phyloP scores from a whole-genome alignment of 1,139 yeast species.

The Nakaseomyces kungkrabaensis region DNA sequence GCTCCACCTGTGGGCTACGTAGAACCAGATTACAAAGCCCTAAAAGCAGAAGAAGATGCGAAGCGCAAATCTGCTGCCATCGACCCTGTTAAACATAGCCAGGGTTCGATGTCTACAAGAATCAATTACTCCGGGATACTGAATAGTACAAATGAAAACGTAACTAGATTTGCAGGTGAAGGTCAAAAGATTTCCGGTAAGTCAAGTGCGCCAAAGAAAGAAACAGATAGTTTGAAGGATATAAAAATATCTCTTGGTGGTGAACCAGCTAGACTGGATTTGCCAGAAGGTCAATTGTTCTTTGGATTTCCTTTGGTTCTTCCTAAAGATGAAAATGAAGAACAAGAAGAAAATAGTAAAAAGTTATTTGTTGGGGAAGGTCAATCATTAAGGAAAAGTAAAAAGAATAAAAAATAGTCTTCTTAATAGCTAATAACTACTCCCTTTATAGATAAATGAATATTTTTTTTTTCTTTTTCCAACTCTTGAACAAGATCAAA shows the following conservation, averaged over 20 bases:
- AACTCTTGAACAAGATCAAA: too few species aligned
- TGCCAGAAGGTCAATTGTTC: constrained; percentile 81
- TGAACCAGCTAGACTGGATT: constrained; percentile 58
- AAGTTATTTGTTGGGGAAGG: constrained; percentile 50
- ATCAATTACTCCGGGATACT: constrained; percentile 60
- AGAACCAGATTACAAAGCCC: constrained; percentile 56
- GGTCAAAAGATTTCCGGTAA: constrained; percentile 74
- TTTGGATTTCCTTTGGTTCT: constrained; percentile 87
- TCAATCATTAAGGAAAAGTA: constrained; percentile 58
- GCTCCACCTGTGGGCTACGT: constrained; percentile 99
- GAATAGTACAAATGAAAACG: constrained; percentile 31
- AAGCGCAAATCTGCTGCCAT: constrained; percentile 10
- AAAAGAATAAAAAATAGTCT: constrained; percentile 46
- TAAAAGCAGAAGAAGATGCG: constrained; percentile 13
- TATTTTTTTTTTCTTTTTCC: too few species aligned
- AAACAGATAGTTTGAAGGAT: constrained; percentile 13
- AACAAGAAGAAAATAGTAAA: constrained; percentile 32
- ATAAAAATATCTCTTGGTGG: constrained; percentile 33
- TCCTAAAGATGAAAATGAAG: constrained; percentile 43
- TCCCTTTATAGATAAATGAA: background rate
- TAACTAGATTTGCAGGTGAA: constrained; percentile 41
- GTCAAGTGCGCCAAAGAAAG: constrained; percentile 18
- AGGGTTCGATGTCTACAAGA: constrained; percentile 71
- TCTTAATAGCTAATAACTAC: too few species aligned
- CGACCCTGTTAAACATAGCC: constrained; percentile 33